These are phyloP conservation scores for Leccinum subfulvum DNA, from an alignment of 1,284 basidiomycete species.

Conservation along the genomic window DNA sequence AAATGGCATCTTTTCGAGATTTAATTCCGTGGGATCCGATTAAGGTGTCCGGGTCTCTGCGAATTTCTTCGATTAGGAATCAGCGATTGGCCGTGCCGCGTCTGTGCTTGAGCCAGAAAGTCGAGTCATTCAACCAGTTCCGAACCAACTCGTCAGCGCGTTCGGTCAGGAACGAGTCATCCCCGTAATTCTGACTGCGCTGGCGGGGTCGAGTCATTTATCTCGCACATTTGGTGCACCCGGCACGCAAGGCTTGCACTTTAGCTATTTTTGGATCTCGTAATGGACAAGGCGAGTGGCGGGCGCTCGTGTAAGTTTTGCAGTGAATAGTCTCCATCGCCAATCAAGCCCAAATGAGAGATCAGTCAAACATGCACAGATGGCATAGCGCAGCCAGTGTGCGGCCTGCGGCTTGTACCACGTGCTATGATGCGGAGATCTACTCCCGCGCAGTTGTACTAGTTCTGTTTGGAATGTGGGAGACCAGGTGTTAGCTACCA, in stretches of 20 bases:
- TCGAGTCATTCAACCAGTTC: slow-evolving; percentile 14
- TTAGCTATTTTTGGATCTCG: slow-evolving; percentile 19
- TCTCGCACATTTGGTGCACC: slow-evolving; percentile 12
- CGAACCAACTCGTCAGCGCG: slow-evolving; percentile 13
- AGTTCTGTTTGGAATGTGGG: slow-evolving; percentile 17
- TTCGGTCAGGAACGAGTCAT: slow-evolving; percentile 26
- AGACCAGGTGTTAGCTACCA: background rate
- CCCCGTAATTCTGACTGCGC: slow-evolving; percentile 14
- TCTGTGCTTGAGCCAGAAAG: slow-evolving; percentile 19
- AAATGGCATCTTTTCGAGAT: slow-evolving; percentile 32
- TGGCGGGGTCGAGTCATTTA: slow-evolving; percentile 21
- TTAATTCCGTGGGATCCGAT: slow-evolving; percentile 26
- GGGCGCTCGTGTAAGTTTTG: slow-evolving; percentile 5
- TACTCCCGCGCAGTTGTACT: slow-evolving; percentile 13
- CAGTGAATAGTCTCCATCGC: slow-evolving; percentile 21
- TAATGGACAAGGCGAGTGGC: slow-evolving; percentile 5
- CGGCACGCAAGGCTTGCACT: slow-evolving; percentile 8
- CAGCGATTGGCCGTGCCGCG: slow-evolving; percentile 24
- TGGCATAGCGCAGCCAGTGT: slow-evolving; percentile 1
- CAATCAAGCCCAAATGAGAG: slow-evolving; percentile 22
- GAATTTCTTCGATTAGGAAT: slow-evolving; percentile 22
- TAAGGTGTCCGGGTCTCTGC: slow-evolving; percentile 18
- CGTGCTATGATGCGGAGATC: slow-evolving; percentile 22
- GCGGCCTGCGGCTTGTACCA: slow-evolving; percentile 11
- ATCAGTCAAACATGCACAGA: slow-evolving; percentile 20